A percentile compares a stretch with the other conserved stretches of the same genome.
Conservation (phyloP, 176 grass and related monocot species). For the Chloris gayana region DNA sequence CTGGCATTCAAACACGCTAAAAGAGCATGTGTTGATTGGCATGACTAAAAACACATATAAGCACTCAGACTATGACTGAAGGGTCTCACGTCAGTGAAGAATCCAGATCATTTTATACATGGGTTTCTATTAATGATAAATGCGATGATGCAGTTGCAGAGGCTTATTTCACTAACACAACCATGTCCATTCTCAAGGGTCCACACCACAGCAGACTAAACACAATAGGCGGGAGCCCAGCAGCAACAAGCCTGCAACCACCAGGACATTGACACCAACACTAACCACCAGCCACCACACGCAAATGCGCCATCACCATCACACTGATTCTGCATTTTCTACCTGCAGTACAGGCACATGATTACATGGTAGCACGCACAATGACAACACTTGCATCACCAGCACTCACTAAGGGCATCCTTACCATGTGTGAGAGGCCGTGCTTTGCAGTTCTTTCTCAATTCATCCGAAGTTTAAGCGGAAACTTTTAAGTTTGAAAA, state of each 20-base stretch:
- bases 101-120: background rate
- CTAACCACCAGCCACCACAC: constrained; percentile 20
- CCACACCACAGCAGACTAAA: background rate
- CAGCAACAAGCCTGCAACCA: constrained; percentile 6
- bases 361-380: constrained; percentile 26
- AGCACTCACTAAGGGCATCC: background rate
- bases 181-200: background rate
- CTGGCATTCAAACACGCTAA: background rate
- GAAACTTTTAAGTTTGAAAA: background rate
- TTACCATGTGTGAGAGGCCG: too few relatives aligned
- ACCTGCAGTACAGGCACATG: background rate
- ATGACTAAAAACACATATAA: background rate
- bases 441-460: background rate
- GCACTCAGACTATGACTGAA: background rate
- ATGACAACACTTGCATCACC: background rate
- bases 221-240: background rate
- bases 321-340: constrained; percentile 15
- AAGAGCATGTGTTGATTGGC: background rate
- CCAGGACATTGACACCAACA: constrained; percentile 25
- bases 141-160: background rate
- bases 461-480: background rate
- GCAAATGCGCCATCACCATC: constrained; percentile 22
- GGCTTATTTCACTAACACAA: background rate
- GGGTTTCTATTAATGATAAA: background rate
- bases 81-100: background rate